Conservation (phyloP, 805 yeast species). For the Saccharomycopsis sp. region DNA sequence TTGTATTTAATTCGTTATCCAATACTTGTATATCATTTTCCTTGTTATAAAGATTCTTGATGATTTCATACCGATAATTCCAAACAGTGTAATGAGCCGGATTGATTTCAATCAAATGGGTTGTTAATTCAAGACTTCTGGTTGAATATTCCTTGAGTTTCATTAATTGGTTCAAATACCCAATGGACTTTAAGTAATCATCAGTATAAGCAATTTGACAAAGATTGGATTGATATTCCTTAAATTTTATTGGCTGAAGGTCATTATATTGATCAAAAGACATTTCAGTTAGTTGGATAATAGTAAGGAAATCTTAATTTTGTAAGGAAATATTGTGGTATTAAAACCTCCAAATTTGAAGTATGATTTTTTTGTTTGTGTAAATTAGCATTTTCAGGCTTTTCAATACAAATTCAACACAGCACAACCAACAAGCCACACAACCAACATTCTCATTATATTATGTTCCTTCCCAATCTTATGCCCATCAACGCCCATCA, state of each 20-base stretch:
- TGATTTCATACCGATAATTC: slow-evolving; percentile 54
- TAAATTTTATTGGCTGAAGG: too few species aligned
- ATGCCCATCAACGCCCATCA: slow-evolving; percentile 15
- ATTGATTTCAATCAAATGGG: slow-evolving; percentile 48
- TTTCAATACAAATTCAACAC: too few species aligned
- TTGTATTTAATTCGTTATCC: slow-evolving; percentile 62
- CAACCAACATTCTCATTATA: too few species aligned
- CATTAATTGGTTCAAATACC: slow-evolving; percentile 50
- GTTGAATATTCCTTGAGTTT: slow-evolving; percentile 49
- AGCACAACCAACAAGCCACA: too few species aligned
- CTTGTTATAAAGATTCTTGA: slow-evolving; percentile 26
- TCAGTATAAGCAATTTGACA: slow-evolving; percentile 64
- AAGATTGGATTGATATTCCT: too few species aligned
- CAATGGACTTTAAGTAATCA: slow-evolving; percentile 56
- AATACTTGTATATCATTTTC: slow-evolving; percentile 20
- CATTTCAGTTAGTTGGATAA: too few species aligned
- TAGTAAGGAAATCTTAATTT: too few species aligned
- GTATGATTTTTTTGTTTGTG: too few species aligned
- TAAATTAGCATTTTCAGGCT: too few species aligned
- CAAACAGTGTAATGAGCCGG: slow-evolving; percentile 93
- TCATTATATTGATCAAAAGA: too few species aligned
- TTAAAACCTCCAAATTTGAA: too few species aligned
- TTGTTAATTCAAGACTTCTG: slow-evolving; percentile 62
- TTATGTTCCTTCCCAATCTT: slow-evolving; percentile 17
- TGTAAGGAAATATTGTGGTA: too few species aligned